Conservation (phyloP, 148 eudicot species). For the Rhododendron williamsianum region DNA sequence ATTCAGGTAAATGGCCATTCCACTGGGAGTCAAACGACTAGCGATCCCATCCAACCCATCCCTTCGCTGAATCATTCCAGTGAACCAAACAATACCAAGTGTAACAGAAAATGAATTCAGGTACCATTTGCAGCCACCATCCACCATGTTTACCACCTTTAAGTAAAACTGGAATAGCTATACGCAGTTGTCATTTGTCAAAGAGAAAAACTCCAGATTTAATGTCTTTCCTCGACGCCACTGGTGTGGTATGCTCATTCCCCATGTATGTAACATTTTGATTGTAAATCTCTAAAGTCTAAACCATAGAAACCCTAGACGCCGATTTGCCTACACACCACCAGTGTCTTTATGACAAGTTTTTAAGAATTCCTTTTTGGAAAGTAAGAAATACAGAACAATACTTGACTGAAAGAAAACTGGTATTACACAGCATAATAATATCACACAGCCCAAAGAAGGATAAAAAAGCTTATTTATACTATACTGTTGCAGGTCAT, state of each 20-base stretch:
- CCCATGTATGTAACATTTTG: background rate
- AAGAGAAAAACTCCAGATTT: background rate
- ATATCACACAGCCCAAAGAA: background rate
- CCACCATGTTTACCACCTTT: background rate
- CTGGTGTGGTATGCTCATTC: background rate
- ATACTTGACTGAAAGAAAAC: background rate
- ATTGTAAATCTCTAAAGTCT: background rate
- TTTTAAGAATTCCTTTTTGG: background rate
- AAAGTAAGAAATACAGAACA: background rate
- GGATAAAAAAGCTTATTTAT: background rate
- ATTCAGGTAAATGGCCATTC: background rate
- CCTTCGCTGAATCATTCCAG: background rate
- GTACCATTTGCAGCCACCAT: background rate
- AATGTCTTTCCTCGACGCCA: too few species aligned
- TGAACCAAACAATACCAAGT: background rate
- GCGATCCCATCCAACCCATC: background rate
- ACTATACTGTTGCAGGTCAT: background rate
- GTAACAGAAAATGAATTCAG: background rate
- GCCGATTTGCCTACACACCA: background rate
- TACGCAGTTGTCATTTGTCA: background rate
- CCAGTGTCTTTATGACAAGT: background rate
- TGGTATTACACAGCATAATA: background rate
- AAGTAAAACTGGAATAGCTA: background rate
- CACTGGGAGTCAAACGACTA: background rate
- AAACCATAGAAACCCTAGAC: background rate